Evolutionary conservation across 148 eudicot genomes (phyloP).

Genomic region (Camellia japonica): DNA sequence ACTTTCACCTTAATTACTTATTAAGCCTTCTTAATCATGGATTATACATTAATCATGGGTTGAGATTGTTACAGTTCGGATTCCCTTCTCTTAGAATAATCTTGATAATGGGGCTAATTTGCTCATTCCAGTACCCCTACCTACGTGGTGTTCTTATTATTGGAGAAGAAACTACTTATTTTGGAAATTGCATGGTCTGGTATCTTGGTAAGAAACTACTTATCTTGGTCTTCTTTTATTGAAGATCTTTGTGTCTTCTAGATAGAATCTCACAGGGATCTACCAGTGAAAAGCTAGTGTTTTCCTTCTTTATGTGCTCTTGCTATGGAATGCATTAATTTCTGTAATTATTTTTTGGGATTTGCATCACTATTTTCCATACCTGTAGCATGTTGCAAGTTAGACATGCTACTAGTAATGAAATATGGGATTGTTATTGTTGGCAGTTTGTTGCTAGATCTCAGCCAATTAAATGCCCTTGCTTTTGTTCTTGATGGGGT

Average conservation of each 20-base stretch:
- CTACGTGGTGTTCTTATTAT: conserved; percentile 95
- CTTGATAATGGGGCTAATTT: conserved; percentile 93
- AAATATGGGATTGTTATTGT: background rate
- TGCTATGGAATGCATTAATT: conserved; percentile 61
- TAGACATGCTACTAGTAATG: background rate
- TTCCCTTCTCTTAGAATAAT: conserved; percentile 35
- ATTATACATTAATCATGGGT: no score
- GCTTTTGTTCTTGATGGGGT: conserved; percentile 96
- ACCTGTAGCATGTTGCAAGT: background rate
- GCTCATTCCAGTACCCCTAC: conserved; percentile 93
- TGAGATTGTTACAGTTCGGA: no score
- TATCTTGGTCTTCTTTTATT: no score
- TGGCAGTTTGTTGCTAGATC: conserved; percentile 90
- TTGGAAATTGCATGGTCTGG: no score
- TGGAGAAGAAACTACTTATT: conserved; percentile 73
- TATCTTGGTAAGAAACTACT: no score
- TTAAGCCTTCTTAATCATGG: no score
- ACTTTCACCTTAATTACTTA: no score
- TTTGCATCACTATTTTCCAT: background rate
- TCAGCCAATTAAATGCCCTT: conserved; percentile 83
- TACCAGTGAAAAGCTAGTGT: background rate
- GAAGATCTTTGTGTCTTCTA: no score
- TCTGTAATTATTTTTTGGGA: background rate
- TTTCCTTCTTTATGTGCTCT: conserved; percentile 58
- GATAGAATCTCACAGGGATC: no score